Percentiles rank a stretch among this genome's conserved stretches.
Conservation (phyloP, 768 basidiomycete genomes). For the Suillus occidentalis region DNA sequence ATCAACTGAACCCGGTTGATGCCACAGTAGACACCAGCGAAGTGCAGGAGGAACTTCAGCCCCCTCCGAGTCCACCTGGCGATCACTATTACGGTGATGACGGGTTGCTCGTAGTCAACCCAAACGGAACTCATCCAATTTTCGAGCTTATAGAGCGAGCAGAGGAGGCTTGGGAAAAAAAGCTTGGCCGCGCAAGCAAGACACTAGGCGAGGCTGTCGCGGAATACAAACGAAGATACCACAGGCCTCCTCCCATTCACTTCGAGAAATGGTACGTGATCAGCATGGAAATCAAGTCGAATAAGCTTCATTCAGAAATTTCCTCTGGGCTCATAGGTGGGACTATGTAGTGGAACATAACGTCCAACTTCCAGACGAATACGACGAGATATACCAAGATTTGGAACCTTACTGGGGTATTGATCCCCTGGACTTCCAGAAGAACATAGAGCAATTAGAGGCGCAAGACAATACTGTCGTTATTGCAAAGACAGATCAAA, state of each 20-base stretch:
- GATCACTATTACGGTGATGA: slow-evolving; percentile 25
- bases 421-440: slow-evolving; percentile 27
- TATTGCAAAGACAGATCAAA: slow-evolving; percentile 20
- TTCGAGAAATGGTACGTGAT: slow-evolving; percentile 43
- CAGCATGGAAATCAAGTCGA: too few species aligned
- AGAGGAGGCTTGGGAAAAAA: slow-evolving; percentile 36
- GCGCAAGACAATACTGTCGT: slow-evolving; percentile 14
- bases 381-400: slow-evolving; percentile 43
- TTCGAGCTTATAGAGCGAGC: slow-evolving; percentile 40
- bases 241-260: slow-evolving; percentile 37
- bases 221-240: slow-evolving; percentile 39
- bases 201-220: slow-evolving; percentile 37
- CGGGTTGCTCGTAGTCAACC: slow-evolving; percentile 36
- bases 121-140: slow-evolving; percentile 42
- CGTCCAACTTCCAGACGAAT: slow-evolving; percentile 45
- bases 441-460: slow-evolving; percentile 24
- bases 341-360: slow-evolving; percentile 38
- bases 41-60: neutral
- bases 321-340: slow-evolving; percentile 34
- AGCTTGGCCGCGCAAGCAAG: slow-evolving; percentile 34
- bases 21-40: neutral
- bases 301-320: neutral
- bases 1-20: neutral
- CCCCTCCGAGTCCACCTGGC: neutral
- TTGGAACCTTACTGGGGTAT: slow-evolving; percentile 40